Evolutionary conservation across 2,329 filamentous ascomycete genomes (phyloP).

Genomic region (Fusarium nurragi): DNA sequence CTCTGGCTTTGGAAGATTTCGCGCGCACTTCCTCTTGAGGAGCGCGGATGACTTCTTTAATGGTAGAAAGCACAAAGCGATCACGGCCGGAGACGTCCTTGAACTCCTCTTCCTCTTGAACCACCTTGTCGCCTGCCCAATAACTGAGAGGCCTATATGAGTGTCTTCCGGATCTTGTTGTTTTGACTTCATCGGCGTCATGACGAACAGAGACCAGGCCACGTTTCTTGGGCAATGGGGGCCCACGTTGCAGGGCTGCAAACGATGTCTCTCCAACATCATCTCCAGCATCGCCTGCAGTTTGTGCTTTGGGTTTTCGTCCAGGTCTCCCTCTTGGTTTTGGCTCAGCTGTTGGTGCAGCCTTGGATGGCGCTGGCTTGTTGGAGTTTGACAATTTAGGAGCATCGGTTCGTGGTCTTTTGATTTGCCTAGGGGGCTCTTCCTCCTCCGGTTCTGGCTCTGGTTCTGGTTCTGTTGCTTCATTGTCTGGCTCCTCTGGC

Average conservation of each 20-base stretch:
- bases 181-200: constrained; percentile 61
- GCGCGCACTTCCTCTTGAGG: constrained; percentile 62
- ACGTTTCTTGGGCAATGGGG: constrained; percentile 64
- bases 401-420: constrained; percentile 42
- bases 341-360: constrained; percentile 32
- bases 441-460: constrained; percentile 42
- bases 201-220: constrained; percentile 64
- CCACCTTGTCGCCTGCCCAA: constrained; percentile 85
- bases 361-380: constrained; percentile 18
- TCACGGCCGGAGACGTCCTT: constrained; percentile 56
- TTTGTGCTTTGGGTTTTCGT: constrained; percentile 38
- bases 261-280: constrained; percentile 58
- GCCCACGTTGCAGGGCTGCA: constrained; percentile 61
- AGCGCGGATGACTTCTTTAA: constrained; percentile 81
- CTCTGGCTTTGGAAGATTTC: constrained; percentile 42
- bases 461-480: constrained; percentile 34
- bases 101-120: constrained; percentile 71
- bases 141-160: constrained; percentile 82
- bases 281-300: constrained; percentile 45
- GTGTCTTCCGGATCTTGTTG: constrained; percentile 79
- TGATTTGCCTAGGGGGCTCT: constrained; percentile 36
- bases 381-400: constrained; percentile 40
- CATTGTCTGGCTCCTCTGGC: constrained; percentile 24
- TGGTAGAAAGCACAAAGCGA: constrained; percentile 70
- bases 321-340: constrained; percentile 41